Conservation (phyloP, 2,329 filamentous ascomycete species). For the Malbranchea cinnamomea region DNA sequence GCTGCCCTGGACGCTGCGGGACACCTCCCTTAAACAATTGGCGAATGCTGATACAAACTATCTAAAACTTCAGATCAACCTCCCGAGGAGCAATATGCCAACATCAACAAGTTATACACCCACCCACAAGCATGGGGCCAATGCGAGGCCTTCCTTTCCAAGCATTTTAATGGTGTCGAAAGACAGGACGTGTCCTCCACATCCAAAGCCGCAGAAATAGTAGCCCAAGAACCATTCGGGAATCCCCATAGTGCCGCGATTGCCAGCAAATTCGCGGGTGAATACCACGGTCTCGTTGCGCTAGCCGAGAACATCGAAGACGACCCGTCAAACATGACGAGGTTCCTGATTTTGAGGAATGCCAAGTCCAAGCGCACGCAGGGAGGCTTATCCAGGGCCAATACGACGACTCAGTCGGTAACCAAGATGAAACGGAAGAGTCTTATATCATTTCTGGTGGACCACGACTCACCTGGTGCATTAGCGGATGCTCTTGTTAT, state of each 20-base stretch:
- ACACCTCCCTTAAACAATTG: no score
- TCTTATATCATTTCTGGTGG: slow-evolving; percentile 68
- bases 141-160: slow-evolving; percentile 59
- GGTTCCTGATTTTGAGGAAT: slow-evolving; percentile 32
- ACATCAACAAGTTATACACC: slow-evolving; percentile 56
- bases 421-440: slow-evolving; percentile 40
- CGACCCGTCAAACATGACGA: slow-evolving; percentile 30
- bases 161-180: slow-evolving; percentile 58
- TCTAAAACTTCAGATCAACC: neutral
- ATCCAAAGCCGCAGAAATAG: slow-evolving; percentile 67
- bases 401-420: neutral
- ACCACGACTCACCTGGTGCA: slow-evolving; percentile 64
- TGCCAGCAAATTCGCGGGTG: slow-evolving; percentile 57
- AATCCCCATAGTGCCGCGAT: slow-evolving; percentile 55
- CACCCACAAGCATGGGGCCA: slow-evolving; percentile 95
- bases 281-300: slow-evolving; percentile 50
- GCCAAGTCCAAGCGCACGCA: slow-evolving; percentile 15
- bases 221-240: slow-evolving; percentile 43
- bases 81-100: neutral
- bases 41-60: no score
- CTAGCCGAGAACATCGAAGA: slow-evolving; percentile 40
- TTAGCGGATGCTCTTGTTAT: slow-evolving; percentile 66
- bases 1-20: no score
- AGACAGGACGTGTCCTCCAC: slow-evolving; percentile 74
- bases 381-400: neutral